phyloP scores from a whole-genome alignment of 2,329 filamentous ascomycete genomes.

The Thielaviopsis punctulata region DNA sequence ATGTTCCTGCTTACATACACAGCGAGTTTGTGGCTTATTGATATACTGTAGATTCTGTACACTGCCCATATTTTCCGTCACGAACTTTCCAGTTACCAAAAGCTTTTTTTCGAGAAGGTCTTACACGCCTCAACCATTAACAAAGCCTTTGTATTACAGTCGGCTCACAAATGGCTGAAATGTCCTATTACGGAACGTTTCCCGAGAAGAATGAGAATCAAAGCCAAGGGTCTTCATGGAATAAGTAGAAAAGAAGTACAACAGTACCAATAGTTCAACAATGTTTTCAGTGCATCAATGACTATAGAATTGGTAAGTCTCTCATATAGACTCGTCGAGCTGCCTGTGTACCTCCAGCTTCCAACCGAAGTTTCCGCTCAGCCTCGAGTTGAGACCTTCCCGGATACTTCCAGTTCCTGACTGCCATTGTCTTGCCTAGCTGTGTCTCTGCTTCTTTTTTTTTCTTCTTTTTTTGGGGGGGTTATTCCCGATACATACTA shows the following conservation, averaged over 20 bases:
- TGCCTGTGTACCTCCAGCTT: neutral
- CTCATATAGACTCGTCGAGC: neutral
- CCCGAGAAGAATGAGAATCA: too few species aligned
- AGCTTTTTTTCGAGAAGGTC: too few species aligned
- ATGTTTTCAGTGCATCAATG: neutral
- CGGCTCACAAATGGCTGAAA: too few species aligned
- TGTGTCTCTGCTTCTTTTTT: neutral
- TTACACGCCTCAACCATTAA: too few species aligned
- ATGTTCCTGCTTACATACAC: neutral
- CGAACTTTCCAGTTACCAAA: too few species aligned
- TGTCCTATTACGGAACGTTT: too few species aligned
- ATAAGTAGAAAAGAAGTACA: too few species aligned
- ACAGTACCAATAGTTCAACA: too few species aligned
- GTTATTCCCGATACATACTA: too few species aligned
- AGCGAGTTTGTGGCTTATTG: neutral
- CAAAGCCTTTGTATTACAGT: too few species aligned
- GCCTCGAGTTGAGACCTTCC: neutral
- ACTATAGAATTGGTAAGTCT: too few species aligned
- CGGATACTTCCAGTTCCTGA: neutral
- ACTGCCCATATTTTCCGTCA: neutral
- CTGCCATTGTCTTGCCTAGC: neutral
- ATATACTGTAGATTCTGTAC: neutral
- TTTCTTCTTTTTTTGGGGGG: neutral
- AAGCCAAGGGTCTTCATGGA: too few species aligned
- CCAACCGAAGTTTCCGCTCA: neutral